Conservation (phyloP, 2,329 filamentous ascomycete species). For the Aurifilum marmelostoma region DNA sequence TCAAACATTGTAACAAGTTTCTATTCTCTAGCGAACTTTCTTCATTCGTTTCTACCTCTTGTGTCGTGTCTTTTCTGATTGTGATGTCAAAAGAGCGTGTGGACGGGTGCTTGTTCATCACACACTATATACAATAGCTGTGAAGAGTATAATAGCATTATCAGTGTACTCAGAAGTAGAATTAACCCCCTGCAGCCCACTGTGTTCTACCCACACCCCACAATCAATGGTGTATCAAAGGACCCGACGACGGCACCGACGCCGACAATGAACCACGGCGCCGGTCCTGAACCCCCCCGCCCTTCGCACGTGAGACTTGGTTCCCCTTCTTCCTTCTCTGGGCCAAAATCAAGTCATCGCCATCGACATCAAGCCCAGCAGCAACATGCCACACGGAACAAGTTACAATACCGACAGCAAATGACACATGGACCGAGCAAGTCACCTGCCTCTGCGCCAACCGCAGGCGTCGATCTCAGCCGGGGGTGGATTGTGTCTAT, state of each 20-base stretch:
- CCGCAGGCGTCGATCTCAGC: not conserved
- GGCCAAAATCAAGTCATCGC: not conserved
- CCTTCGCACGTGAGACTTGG: not conserved
- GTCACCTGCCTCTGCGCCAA: not conserved
- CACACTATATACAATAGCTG: not conserved
- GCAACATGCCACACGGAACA: not conserved
- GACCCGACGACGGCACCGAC: not conserved
- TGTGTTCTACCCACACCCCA: not conserved
- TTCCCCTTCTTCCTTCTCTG: not conserved
- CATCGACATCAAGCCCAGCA: not conserved
- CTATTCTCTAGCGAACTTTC: not conserved
- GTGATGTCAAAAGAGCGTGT: not conserved
- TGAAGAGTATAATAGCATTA: no score
- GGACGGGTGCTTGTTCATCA: not conserved
- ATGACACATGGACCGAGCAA: not conserved
- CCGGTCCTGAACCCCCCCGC: not conserved
- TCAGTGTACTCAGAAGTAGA: not conserved
- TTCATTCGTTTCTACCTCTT: not conserved
- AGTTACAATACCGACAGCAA: not conserved
- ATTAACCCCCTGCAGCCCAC: not conserved
- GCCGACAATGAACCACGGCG: not conserved
- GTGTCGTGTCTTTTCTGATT: not conserved
- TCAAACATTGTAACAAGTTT: constrained; percentile 25
- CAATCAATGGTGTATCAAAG: not conserved
- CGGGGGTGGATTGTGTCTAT: not conserved